phyloP scores from a whole-genome alignment of 1,284 basidiomycete genomes.

The Melampsora americana region DNA sequence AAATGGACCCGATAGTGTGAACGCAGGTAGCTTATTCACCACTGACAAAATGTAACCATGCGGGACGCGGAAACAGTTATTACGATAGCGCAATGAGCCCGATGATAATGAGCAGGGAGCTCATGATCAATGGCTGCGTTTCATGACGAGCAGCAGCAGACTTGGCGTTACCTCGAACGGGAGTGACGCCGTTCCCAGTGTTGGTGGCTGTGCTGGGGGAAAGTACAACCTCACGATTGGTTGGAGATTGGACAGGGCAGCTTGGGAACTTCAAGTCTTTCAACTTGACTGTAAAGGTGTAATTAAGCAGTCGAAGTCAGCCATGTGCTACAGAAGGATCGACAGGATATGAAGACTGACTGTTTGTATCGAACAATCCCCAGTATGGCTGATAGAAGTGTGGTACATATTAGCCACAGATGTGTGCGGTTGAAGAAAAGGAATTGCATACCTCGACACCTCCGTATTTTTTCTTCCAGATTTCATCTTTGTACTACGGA shows the following conservation, averaged over 20 bases:
- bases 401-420: not conserved
- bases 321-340: not conserved
- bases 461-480: constrained; percentile 40
- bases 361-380: constrained; percentile 22
- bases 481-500: constrained; percentile 31
- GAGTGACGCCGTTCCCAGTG: not conserved
- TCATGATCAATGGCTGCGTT: too few relatives aligned
- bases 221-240: not conserved
- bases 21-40: too few relatives aligned
- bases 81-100: too few relatives aligned
- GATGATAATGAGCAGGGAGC: too few relatives aligned
- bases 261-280: constrained; percentile 11
- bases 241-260: constrained; percentile 11
- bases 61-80: too few relatives aligned
- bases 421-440: too few relatives aligned
- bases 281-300: not conserved
- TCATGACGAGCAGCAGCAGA: not conserved
- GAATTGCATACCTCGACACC: constrained; percentile 18
- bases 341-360: not conserved
- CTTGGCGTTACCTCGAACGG: not conserved
- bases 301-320: not conserved
- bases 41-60: too few relatives aligned
- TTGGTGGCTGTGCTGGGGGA: not conserved
- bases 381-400: constrained; percentile 34
- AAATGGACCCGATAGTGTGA: too few relatives aligned